A percentile compares a stretch with the other conserved stretches of the same genome.
phyloP scores from a whole-genome alignment of 371 early-diverging fungal genomes.

The Lichtheimia corymbifera region DNA sequence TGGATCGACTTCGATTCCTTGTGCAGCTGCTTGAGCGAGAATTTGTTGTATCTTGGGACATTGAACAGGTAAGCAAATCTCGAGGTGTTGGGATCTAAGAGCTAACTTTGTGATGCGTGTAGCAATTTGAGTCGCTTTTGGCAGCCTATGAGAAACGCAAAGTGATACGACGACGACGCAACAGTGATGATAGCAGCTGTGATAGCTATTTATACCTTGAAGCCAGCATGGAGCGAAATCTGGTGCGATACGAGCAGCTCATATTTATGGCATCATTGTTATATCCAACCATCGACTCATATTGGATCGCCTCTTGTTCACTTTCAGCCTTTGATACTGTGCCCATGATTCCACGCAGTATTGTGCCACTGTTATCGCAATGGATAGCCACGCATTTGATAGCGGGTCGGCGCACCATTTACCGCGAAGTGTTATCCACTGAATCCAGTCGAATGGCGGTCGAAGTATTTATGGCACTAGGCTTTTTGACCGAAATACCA shows the following conservation, averaged over 20 bases:
- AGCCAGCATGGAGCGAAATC: slow-evolving; percentile 38
- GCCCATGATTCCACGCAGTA: slow-evolving; percentile 48
- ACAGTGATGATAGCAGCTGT: slow-evolving; percentile 3
- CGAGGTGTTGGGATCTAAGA: too few species aligned
- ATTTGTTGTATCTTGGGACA: slow-evolving; percentile 44
- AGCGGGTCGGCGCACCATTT: slow-evolving; percentile 46
- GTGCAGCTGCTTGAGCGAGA: slow-evolving; percentile 47
- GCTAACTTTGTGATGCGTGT: neutral
- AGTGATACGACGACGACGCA: slow-evolving; percentile 20
- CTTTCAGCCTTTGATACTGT: slow-evolving; percentile 52
- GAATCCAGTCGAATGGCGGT: slow-evolving; percentile 47
- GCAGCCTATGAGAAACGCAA: slow-evolving; percentile 23
- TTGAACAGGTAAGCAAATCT: slow-evolving; percentile 31
- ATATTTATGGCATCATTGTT: slow-evolving; percentile 46
- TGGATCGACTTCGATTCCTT: slow-evolving; percentile 49
- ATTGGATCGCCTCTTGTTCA: slow-evolving; percentile 56
- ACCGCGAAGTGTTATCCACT: slow-evolving; percentile 50
- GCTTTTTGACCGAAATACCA: slow-evolving; percentile 43
- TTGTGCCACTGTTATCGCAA: slow-evolving; percentile 43
- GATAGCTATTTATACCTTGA: slow-evolving; percentile 16
- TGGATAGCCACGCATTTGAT: slow-evolving; percentile 57
- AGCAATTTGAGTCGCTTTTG: slow-evolving; percentile 34
- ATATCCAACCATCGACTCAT: slow-evolving; percentile 51
- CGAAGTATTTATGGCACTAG: slow-evolving; percentile 46
- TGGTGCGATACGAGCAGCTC: slow-evolving; percentile 40